These are phyloP conservation scores for Penicillium glabrum DNA, from an alignment of 2,329 filamentous ascomycete genomes.

Conservation along the genomic window DNA sequence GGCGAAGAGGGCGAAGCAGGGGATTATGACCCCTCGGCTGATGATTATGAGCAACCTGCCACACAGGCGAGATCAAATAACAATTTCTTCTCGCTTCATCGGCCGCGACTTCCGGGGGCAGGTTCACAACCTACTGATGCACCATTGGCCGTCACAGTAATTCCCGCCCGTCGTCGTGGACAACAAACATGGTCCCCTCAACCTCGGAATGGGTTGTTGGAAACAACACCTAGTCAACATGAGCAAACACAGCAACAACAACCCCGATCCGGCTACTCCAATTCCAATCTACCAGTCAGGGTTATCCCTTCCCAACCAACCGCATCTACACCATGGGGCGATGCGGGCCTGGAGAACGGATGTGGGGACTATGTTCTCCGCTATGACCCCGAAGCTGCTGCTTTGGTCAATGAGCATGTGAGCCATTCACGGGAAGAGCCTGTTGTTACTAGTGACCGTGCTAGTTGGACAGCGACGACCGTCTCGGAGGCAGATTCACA, in stretches of 20 bases:
- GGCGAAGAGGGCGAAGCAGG: conserved; percentile 3
- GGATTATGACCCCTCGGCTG: conserved; percentile 35
- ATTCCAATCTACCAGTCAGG: conserved; percentile 48
- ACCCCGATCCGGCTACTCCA: conserved; percentile 10
- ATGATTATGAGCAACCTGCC: conserved; percentile 43
- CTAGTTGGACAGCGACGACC: conserved; percentile 19
- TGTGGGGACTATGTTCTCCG: conserved; percentile 32
- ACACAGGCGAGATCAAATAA: conserved; percentile 48
- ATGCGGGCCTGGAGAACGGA: conserved; percentile 34
- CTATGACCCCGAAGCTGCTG: conserved; percentile 41
- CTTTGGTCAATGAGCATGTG: conserved; percentile 33
- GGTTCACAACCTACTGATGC: conserved; percentile 37
- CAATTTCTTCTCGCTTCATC: conserved; percentile 50
- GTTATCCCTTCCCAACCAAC: conserved; percentile 61
- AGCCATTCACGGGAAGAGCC: conserved; percentile 6
- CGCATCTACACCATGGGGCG: conserved; percentile 56
- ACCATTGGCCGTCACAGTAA: conserved; percentile 58
- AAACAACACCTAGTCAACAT: conserved; percentile 21
- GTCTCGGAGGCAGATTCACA: conserved; percentile 8
- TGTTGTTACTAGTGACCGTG: conserved; percentile 8
- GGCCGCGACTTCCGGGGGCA: conserved; percentile 42
- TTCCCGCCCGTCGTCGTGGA: conserved; percentile 57
- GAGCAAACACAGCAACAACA: neutral
- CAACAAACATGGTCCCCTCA: conserved; percentile 57
- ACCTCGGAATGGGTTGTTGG: neutral